Percentiles rank a stretch among this genome's conserved stretches.
phyloP scores from a whole-genome alignment of 257 asterid species.

The Nicotiana otophora region DNA sequence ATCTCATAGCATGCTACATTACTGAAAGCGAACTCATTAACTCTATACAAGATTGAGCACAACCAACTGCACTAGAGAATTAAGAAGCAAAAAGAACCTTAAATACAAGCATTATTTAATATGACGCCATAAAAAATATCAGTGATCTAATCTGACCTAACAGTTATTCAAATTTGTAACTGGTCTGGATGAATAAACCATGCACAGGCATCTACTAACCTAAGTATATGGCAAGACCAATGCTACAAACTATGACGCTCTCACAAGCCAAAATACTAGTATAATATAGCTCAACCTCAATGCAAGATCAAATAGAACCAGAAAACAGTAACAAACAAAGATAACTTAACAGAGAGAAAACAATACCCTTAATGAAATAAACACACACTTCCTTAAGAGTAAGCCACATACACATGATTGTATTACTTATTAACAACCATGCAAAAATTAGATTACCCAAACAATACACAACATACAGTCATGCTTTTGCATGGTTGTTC shows the following conservation, averaged over 20 bases:
- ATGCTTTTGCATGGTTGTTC: not conserved
- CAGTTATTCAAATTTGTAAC: not conserved
- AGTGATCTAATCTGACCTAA: not conserved
- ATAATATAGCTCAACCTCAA: not conserved
- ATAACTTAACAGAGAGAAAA: not conserved
- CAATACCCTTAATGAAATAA: not conserved
- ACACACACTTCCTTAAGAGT: not conserved
- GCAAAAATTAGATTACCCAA: not conserved
- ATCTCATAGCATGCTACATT: not conserved
- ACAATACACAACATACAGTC: not conserved
- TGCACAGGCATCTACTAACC: not conserved
- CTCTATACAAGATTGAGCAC: not conserved
- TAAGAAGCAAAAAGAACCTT: not conserved
- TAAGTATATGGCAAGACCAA: not conserved
- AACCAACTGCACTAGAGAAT: not conserved
- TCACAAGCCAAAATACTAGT: not conserved
- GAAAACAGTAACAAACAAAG: not conserved
- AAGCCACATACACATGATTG: not conserved
- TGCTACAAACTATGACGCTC: not conserved
- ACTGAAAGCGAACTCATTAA: not conserved
- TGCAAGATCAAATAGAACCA: not conserved
- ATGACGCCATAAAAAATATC: not conserved
- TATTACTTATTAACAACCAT: not conserved
- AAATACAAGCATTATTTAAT: not conserved
- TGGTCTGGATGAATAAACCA: not conserved